A percentile compares a stretch with the other conserved stretches of the same genome.
phyloP scores from a whole-genome alignment of 2,329 filamentous ascomycete species.

The Colletotrichum phormii region DNA sequence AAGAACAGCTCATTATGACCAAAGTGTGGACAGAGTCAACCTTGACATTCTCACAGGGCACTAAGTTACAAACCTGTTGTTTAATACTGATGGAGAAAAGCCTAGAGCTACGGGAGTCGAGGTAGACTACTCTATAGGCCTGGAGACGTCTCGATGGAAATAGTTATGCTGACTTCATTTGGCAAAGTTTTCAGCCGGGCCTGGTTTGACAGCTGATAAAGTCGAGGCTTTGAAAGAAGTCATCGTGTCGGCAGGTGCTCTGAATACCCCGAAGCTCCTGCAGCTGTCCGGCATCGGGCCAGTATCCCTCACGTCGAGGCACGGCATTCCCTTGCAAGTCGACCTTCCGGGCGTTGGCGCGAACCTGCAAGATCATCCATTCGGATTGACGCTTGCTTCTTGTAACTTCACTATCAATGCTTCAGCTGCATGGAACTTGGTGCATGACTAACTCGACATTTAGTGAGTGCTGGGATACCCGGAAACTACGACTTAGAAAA shows the following conservation, averaged over 20 bases:
- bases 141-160: background rate
- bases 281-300: slow-evolving; percentile 62
- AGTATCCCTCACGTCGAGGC: slow-evolving; percentile 45
- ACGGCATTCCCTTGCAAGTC: slow-evolving; percentile 46
- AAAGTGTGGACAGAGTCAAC: background rate
- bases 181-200: background rate
- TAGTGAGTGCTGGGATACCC: background rate
- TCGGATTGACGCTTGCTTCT: background rate
- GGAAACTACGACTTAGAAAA: slow-evolving; percentile 42
- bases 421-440: too few relatives aligned
- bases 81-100: slow-evolving; percentile 29
- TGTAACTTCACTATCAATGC: background rate
- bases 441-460: too few relatives aligned
- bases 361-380: slow-evolving; percentile 31
- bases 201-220: background rate
- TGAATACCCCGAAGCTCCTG: slow-evolving; percentile 57
- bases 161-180: background rate
- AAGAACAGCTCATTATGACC: slow-evolving; percentile 8
- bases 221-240: slow-evolving; percentile 47
- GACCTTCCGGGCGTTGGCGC: slow-evolving; percentile 25
- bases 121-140: slow-evolving; percentile 4
- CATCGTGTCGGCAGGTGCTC: slow-evolving; percentile 53
- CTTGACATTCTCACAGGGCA: slow-evolving; percentile 35
- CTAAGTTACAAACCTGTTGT: slow-evolving; percentile 38
- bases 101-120: slow-evolving; percentile 40